Conservation (phyloP, 306 rosid species). For the Ormosia semicastrata region DNA sequence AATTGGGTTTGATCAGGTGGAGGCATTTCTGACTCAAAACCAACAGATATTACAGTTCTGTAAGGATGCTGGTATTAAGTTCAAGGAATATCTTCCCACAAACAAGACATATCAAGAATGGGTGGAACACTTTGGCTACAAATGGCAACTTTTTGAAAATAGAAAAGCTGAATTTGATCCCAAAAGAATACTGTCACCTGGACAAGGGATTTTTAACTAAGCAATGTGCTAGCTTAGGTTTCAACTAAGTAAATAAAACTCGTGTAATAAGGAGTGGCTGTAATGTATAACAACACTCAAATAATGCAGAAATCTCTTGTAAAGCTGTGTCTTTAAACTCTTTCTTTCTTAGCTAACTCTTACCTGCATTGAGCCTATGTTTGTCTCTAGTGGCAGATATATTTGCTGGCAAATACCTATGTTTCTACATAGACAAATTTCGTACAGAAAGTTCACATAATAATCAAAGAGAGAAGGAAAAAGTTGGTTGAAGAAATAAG, state of each 20-base stretch:
- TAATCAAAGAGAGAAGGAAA: too few relatives aligned
- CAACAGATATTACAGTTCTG: conserved; percentile 39
- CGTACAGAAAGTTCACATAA: too few relatives aligned
- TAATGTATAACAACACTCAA: too few relatives aligned
- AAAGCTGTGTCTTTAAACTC: too few relatives aligned
- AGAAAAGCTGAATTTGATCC: conserved; percentile 54
- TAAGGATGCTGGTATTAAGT: conserved; percentile 22
- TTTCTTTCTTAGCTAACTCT: too few relatives aligned
- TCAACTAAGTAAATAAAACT: not conserved
- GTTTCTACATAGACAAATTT: too few relatives aligned
- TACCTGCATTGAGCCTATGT: too few relatives aligned
- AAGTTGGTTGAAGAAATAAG: too few relatives aligned
- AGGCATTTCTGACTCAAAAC: conserved; percentile 27
- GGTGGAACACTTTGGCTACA: conserved; percentile 56
- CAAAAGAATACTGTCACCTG: conserved; percentile 50
- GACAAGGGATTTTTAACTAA: conserved; percentile 50
- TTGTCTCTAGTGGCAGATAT: too few relatives aligned
- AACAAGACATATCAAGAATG: conserved; percentile 39
- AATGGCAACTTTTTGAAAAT: conserved; percentile 38
- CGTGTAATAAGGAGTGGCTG: too few relatives aligned
- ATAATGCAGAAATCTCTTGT: too few relatives aligned
- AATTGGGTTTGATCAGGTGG: not conserved
- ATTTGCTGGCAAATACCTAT: too few relatives aligned
- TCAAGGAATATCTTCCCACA: conserved; percentile 52
- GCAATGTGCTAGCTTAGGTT: not conserved